Conservation (phyloP, 1,284 basidiomycete genomes). For the Uromyces viciae-fabae region DNA sequence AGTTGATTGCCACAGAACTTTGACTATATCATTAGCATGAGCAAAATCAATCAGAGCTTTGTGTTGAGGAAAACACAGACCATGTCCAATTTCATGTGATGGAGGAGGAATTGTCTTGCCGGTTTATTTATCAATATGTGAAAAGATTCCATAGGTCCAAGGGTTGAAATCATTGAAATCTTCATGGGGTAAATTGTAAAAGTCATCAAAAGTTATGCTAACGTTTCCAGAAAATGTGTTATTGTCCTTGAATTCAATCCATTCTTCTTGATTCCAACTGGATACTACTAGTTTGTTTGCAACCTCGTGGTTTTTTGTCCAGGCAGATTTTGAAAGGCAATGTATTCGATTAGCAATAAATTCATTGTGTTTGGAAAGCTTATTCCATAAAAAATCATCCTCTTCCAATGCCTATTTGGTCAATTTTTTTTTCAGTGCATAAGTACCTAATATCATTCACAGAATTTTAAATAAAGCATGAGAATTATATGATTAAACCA, state of each 20-base stretch:
- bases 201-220: background rate
- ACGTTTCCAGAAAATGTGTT: constrained; percentile 8
- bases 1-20: background rate
- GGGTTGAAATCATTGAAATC: constrained; percentile 1
- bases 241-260: background rate
- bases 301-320: background rate
- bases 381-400: background rate
- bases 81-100: background rate
- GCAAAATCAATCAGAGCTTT: constrained; percentile 3
- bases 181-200: background rate
- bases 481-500: background rate
- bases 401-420: background rate
- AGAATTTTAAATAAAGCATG: background rate
- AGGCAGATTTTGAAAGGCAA: background rate
- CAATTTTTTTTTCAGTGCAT: background rate
- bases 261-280: background rate
- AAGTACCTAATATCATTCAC: background rate
- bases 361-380: background rate
- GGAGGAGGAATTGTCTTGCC: constrained; percentile 15
- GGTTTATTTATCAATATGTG: background rate
- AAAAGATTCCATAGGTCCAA: constrained; percentile 21
- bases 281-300: background rate
- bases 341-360: background rate
- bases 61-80: background rate
- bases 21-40: constrained; percentile 7